Conservation (phyloP, 2,329 filamentous ascomycete species). For the Talaromyces islandicus region DNA sequence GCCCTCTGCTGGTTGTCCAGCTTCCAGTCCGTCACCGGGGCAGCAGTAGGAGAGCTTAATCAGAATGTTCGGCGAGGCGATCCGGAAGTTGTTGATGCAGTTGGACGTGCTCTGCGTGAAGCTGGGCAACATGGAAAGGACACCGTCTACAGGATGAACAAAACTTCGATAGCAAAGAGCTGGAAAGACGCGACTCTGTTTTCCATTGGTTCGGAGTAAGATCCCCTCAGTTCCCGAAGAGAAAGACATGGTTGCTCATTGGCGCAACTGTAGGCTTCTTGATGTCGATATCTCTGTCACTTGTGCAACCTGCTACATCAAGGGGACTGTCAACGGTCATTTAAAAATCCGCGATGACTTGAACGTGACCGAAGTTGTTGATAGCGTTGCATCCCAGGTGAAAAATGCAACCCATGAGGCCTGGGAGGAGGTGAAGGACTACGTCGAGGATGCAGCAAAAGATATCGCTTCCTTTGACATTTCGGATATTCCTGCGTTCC, state of each 20-base stretch:
- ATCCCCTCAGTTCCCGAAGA: neutral
- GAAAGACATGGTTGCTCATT: neutral
- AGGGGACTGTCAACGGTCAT: constrained; percentile 39
- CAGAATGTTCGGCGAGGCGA: neutral
- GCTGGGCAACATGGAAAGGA: neutral
- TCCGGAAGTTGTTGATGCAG: neutral
- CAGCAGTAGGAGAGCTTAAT: neutral
- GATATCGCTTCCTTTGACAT: neutral
- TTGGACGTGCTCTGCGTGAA: constrained; percentile 1
- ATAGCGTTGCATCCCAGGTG: constrained; percentile 18
- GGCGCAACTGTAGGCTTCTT: neutral
- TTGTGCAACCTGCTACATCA: constrained; percentile 48
- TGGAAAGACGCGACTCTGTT: constrained; percentile 2
- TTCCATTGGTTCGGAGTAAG: neutral
- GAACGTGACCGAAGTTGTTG: constrained; percentile 6
- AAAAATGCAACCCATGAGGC: neutral
- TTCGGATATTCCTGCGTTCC: constrained; percentile 8
- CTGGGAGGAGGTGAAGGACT: neutral
- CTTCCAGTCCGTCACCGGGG: neutral
- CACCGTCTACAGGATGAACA: constrained; percentile 3
- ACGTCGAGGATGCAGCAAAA: neutral
- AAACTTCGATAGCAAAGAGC: neutral
- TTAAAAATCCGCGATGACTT: constrained; percentile 35
- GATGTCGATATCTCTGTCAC: constrained; percentile 7
- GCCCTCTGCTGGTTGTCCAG: neutral